Conservation (phyloP, 2,329 filamentous ascomycete species). For the Colletotrichum sp. region DNA sequence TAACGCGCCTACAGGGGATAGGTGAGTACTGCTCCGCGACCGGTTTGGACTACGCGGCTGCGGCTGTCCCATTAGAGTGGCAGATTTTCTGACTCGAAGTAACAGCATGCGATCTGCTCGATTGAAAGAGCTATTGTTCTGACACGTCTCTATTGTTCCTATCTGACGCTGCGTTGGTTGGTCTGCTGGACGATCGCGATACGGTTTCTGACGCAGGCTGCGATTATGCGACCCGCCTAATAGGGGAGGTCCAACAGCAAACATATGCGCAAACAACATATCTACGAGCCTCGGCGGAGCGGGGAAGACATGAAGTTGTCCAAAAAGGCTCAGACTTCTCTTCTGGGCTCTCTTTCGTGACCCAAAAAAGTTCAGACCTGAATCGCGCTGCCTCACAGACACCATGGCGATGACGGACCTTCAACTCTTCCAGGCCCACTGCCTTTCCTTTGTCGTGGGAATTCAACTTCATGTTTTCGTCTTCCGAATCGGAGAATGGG, state of each 20-base stretch:
- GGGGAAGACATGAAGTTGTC: neutral
- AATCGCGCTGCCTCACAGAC: neutral
- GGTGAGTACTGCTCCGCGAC: neutral
- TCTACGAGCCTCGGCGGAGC: neutral
- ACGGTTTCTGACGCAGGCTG: neutral
- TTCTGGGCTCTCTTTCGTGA: neutral
- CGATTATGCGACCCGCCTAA: neutral
- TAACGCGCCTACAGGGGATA: neutral
- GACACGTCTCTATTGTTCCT: neutral
- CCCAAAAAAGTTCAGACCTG: neutral
- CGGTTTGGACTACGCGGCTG: neutral
- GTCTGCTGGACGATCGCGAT: neutral
- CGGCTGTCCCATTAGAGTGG: neutral
- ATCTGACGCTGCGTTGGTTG: neutral
- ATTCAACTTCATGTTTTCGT: slow-evolving; percentile 22
- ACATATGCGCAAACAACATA: neutral
- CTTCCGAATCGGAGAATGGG: slow-evolving; percentile 32
- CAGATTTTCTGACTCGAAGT: slow-evolving; percentile 5
- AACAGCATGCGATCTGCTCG: neutral
- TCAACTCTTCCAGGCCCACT: neutral
- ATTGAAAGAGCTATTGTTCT: neutral
- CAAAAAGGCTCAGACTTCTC: neutral
- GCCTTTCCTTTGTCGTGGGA: slow-evolving; percentile 10
- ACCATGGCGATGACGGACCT: neutral
- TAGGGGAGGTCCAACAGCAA: neutral